Evolutionary conservation across 2,329 filamentous ascomycete genomes (phyloP).

Genomic region (Alternaria postmessia): DNA sequence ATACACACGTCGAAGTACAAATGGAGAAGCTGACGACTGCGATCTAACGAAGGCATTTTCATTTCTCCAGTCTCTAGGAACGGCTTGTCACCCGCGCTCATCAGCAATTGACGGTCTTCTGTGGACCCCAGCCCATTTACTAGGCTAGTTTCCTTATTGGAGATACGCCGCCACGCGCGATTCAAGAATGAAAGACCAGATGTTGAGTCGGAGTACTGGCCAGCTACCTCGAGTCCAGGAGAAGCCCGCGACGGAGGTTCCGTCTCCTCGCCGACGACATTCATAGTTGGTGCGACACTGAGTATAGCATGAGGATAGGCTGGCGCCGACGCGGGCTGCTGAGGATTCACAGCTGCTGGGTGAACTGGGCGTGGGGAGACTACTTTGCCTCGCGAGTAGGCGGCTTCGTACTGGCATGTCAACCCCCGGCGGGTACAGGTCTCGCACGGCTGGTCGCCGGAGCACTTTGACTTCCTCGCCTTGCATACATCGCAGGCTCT

Average conservation of each 20-base stretch:
- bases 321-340: background rate
- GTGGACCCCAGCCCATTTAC: conserved; percentile 18
- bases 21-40: conserved; percentile 50
- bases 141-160: conserved; percentile 62
- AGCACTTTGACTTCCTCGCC: conserved; percentile 41
- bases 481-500: conserved; percentile 45
- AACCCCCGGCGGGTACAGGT: conserved; percentile 27
- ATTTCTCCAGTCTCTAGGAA: conserved; percentile 50
- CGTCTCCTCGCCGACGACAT: background rate
- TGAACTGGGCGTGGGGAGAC: conserved; percentile 25
- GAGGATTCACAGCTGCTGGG: background rate
- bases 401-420: conserved; percentile 35
- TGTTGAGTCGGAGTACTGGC: conserved; percentile 64
- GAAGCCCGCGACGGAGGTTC: conserved; percentile 46
- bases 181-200: conserved; percentile 65
- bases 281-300: background rate
- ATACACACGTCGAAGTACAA: conserved; percentile 68
- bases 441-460: conserved; percentile 38
- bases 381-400: conserved; percentile 37
- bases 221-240: conserved; percentile 61
- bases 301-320: conserved; percentile 5
- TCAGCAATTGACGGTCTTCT: conserved; percentile 56
- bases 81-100: conserved; percentile 62
- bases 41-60: conserved; percentile 21
- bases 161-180: conserved; percentile 71